These are phyloP conservation scores for Arthrobotrys sphaeroides DNA, from an alignment of 2,329 filamentous ascomycete genomes.

Conservation along the genomic window DNA sequence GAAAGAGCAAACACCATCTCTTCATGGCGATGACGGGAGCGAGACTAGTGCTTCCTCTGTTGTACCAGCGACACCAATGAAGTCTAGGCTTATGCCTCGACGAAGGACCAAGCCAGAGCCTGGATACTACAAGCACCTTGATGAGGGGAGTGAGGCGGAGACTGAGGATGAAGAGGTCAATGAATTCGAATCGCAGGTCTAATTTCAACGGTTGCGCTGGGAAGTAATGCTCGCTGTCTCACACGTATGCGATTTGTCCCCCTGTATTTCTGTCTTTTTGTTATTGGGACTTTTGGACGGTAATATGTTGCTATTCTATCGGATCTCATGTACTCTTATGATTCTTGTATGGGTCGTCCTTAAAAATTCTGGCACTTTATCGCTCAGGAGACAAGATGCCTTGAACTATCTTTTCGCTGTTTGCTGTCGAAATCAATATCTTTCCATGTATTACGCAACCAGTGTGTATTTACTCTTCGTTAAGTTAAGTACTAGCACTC, in stretches of 20 bases:
- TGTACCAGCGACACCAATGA: constrained; percentile 20
- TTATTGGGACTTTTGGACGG: too few species aligned
- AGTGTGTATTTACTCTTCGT: too few species aligned
- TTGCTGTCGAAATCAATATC: too few species aligned
- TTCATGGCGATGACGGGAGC: not conserved
- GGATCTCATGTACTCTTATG: too few species aligned
- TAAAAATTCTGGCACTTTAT: too few species aligned
- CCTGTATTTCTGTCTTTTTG: too few species aligned
- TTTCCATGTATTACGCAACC: too few species aligned
- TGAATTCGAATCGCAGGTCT: not conserved
- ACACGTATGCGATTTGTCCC: not conserved
- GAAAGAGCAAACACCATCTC: constrained; percentile 10
- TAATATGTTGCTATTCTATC: too few species aligned
- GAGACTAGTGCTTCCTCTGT: constrained; percentile 18
- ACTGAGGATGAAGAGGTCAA: not conserved
- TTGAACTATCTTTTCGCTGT: too few species aligned
- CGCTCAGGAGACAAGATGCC: too few species aligned
- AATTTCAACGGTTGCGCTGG: not conserved
- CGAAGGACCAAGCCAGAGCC: constrained; percentile 30
- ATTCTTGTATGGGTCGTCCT: too few species aligned
- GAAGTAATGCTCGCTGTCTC: not conserved
- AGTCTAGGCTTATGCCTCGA: constrained; percentile 19
- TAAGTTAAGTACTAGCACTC: too few species aligned
- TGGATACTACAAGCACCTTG: constrained; percentile 26
- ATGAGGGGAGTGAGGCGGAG: constrained; percentile 11